These are phyloP conservation scores for Fusarium pininemorale DNA, from an alignment of 2,329 filamentous ascomycete species.

Conservation along the genomic window DNA sequence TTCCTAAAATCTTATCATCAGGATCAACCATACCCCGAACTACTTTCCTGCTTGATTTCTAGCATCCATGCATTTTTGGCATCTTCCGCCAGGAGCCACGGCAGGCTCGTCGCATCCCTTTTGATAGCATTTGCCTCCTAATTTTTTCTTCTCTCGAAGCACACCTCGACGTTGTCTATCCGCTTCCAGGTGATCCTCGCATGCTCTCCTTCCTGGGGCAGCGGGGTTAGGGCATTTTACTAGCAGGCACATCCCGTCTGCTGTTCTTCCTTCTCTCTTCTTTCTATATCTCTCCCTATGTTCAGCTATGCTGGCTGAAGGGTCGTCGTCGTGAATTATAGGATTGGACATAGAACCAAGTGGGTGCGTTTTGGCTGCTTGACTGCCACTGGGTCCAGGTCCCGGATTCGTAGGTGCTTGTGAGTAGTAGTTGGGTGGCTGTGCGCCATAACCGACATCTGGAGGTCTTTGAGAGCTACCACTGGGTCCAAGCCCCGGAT, in stretches of 20 bases:
- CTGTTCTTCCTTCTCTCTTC: rapidly evolving
- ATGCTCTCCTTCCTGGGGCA: neutral
- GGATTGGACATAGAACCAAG: neutral
- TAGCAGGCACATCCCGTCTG: rapidly evolving
- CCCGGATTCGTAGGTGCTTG: too few relatives aligned
- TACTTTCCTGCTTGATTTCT: neutral
- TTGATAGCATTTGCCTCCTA: neutral
- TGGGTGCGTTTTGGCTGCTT: neutral
- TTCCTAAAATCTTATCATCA: neutral
- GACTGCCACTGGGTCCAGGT: neutral
- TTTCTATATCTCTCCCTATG: rapidly evolving
- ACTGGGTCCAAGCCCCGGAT: neutral
- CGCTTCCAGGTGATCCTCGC: neutral
- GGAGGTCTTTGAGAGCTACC: neutral
- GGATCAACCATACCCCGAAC: neutral
- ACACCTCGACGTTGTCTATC: too few relatives aligned
- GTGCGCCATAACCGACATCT: too few relatives aligned
- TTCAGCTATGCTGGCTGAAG: too few relatives aligned
- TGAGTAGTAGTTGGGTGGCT: too few relatives aligned
- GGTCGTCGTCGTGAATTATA: neutral
- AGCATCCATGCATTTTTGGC: neutral
- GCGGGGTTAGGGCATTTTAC: rapidly evolving
- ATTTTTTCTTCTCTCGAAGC: neutral
- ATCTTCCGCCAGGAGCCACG: neutral
- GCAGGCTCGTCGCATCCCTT: rapidly evolving